Base-by-base conservation (phyloP, 257 asterid species). In the Forsythia viridissima region DNA sequence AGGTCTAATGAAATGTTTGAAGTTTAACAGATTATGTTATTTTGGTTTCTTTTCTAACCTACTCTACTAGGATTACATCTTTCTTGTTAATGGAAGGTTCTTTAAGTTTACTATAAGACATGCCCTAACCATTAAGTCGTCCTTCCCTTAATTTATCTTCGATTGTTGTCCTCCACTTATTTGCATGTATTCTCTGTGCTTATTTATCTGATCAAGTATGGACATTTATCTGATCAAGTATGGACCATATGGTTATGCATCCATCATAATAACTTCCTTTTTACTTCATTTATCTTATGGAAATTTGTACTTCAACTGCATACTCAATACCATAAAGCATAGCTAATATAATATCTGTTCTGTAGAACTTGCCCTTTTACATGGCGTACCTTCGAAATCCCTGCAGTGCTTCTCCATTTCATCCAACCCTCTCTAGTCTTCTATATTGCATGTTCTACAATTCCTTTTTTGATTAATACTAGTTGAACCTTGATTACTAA, bases 1-100 rank as follows among this genome's bases (percentile, higher is more conserved):
- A 59, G 69, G 69, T 61, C 69, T 61, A 61, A 15, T 61, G 69
- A 61, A 61, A 21, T 61, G 69, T 24, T 61, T 52, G 61, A 16
- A 52, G 61, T 52, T 18, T 18, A 52, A 13, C 61, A 52, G 15
- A 52, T 16, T 51, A 4, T 13, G n/a, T 51, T 51, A 4, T 51
- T 51, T 61, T 21, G 69, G 38, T 9, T 38, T 38, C 69, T 61
- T 61, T 38, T 61, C 38, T 72, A 30, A 20, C 61, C 18, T 42
- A 40, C 52, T 21, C 15, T 61, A 61, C 16, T 61, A 61, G 38
- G 69, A 61, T 61, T 1, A 20, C 38, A 10, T 21, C 38, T 61
- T 61, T 61, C 69, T 61, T 61, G 39, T 8, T 11, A 20, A 61
- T 10, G 38, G 15, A 10, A 61, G 39, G 38, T 61, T 20, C 69